Evolutionary conservation across 768 basidiomycete species (phyloP).

Genomic region (Rhizopogon vesiculosus): DNA sequence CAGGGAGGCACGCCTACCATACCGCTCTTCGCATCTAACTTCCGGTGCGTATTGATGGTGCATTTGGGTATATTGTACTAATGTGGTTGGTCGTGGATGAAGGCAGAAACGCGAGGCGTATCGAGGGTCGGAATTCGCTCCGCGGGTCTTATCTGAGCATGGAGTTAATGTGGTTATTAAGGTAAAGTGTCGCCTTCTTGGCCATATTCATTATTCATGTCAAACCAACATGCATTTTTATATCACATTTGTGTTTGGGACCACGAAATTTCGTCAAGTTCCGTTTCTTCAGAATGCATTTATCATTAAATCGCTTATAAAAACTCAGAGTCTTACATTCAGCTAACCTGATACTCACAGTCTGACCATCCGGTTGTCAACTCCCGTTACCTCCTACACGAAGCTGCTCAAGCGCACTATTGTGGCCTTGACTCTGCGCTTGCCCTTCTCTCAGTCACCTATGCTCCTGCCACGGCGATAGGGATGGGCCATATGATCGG

Average conservation of each 20-base stretch:
- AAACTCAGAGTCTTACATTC: neutral
- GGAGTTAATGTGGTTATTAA: constrained; percentile 75
- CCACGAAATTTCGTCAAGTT: neutral
- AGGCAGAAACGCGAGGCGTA: constrained; percentile 83
- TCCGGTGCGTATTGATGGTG: constrained; percentile 20
- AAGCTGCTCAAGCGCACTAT: constrained; percentile 69
- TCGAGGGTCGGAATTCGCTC: constrained; percentile 75
- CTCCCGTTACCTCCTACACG: constrained; percentile 63
- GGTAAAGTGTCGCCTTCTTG: constrained; percentile 28
- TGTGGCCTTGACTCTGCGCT: constrained; percentile 56
- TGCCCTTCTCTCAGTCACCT: constrained; percentile 63
- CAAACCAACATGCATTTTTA: neutral
- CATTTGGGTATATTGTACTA: neutral
- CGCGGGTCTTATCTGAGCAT: constrained; percentile 64
- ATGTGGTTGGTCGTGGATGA: neutral
- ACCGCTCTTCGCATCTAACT: constrained; percentile 68
- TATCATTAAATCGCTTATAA: neutral
- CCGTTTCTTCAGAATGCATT: neutral
- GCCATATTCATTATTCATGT: neutral
- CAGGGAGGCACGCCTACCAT: constrained; percentile 66
- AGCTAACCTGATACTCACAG: constrained; percentile 21
- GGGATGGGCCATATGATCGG: constrained; percentile 81
- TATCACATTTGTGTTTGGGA: too few species aligned
- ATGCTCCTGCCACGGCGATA: constrained; percentile 56
- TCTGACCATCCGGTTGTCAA: constrained; percentile 57